Evolutionary conservation across 179 eudicot genomes (phyloP), one percentile per base, ranked within the genome.

Genomic region (Beta lomatogona): DNA sequence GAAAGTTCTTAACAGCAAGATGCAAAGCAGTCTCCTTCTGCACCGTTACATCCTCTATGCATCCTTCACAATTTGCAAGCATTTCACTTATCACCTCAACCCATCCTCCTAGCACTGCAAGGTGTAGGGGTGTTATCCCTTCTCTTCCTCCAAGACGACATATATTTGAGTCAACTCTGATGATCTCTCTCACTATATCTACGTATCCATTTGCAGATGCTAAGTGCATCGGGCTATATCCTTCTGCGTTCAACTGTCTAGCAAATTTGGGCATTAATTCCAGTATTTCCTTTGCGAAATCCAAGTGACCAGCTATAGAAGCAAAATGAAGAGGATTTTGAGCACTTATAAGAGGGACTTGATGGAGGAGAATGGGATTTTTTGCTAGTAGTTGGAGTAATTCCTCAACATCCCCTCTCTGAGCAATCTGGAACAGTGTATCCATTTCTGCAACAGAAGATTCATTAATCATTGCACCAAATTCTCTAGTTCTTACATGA

Each of bases 1-100:
- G 89, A 77, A 59, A 60, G 70, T 57, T 68, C 79, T 59, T 82
- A 21, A 87, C 82, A n/a, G 88, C 91, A 71, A 88, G 86, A 78
- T 85, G 89, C 48, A 88, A 81, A 74, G 79, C 81, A 7, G 87
- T 88, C 77, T 88, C 90, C 53, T 71, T 72, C 74, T 86, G 88
- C 46, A 71, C 76, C 1, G 86, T 86, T 77, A 84, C 82, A 72
- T 82, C 86, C 64, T 68, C 84, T 22, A 84, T 25, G 66, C 84
- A 88, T 53, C 69, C 88, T 18, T 81, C 78, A 83, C 86, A 83
- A 16, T 54, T 25, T 28, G 83, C 79, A 31, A 88, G 71, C 82
- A 87, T 69, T 80, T 89, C 91, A 13, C 36, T 45, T 1, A 85
- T 57, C 11, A 85, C 83, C 12, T 73, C 83, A 60, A 79, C 81